Base-by-base conservation (phyloP, 169 alveolate genomes). In the Cryptosporidium tyzzeri region DNA sequence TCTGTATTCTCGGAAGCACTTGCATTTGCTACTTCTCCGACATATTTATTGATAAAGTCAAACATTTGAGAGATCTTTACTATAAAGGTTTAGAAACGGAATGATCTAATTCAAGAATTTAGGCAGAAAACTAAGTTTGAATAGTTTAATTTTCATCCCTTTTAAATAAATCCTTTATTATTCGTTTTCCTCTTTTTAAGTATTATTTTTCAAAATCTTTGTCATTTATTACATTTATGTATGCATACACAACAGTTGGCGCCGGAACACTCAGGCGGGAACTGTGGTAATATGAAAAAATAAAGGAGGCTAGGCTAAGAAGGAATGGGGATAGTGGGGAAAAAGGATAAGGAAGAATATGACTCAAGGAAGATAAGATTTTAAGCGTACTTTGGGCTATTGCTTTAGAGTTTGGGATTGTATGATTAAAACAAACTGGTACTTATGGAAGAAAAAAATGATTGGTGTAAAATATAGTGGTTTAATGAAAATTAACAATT, bases 41-140 rank as follows among this genome's bases (percentile, higher is more conserved):
- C 86, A 39, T 73, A 73, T 73, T 70, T 73, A 41, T 59, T 73
- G 18, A 73, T 73, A 55, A 73, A 73, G 4, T 73, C 86, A 55
- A 73, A 73, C 86, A 73, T 73, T 73, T 73, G 23, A 14, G 55
- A 0, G 21, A 48, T 48, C 55, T 48, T 48, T 48, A 14, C 55
- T 48, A 14, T 14, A 48, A 48, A 48, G 14, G 4, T 14, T 2
- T 48, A 14, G 0, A 48, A 41, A 48, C 12, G 14, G 21, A 48
- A 12, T 14, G 21, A 9, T 48, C 3, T 48, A 48, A 48, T 48
- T 48, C 3, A 48, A 48, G 14, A 12, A 48, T 9, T 12, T 48
- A 14, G 6, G 9, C 23, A 48, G 21, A 48, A 8, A 48, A 48
- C 7, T 16, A 16, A 48, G 55, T 48, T 48, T 48, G 1, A 5